Evolutionary conservation across 2,329 filamentous ascomycete genomes (phyloP), one percentile per base, ranked within the genome.

Genomic region (Pseudogymnoascus sp.): DNA sequence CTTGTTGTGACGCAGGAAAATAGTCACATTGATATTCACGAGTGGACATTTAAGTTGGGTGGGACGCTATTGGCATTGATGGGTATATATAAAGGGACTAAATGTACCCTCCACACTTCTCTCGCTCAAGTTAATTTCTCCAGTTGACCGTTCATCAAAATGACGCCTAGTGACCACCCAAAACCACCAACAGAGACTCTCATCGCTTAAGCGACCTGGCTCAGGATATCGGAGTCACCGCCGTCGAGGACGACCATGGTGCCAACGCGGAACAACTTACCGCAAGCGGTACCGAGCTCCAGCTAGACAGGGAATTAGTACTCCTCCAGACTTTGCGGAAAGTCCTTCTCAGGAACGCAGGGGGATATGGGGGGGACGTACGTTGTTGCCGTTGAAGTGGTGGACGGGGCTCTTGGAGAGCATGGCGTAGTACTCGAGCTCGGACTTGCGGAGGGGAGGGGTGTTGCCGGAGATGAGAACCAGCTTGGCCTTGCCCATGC

Each of bases 341-440:
- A 26, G 47, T 61, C 42, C 62, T 60, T 60, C 40, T 45, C 34
- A 57, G 61, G 18, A 47, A 57, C 62, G 51, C 37, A 37, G 23
- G 59, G 29, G 40, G 59, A 36, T 26, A 16, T 29, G 23, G 37
- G 37, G 31, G 26, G 31, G n/a, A 91, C 93, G 89, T 88, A 97
- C 93, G 87, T 97, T 97, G 88, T 96, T 96, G 75, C 95, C 93
- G 72, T 85, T 85, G 83, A 97, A 97, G 86, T 99, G 95, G 86
- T 97, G 93, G 75, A 97, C 93, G 70, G 89, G 87, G 74, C 89
- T 91, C 88, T 97, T 96, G 78, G 87, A 88, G 75, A 96, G 80
- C 91, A 95, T 95, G 78, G 86, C 86, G 84, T 93, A 92, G 83
- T 91, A 97, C 84, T 97, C 93, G 69, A 97, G 87, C 85, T 97